Evolutionary conservation across 164 flowering plant genomes (phyloP).

Genomic region (Chloranthus sessilifolius): DNA sequence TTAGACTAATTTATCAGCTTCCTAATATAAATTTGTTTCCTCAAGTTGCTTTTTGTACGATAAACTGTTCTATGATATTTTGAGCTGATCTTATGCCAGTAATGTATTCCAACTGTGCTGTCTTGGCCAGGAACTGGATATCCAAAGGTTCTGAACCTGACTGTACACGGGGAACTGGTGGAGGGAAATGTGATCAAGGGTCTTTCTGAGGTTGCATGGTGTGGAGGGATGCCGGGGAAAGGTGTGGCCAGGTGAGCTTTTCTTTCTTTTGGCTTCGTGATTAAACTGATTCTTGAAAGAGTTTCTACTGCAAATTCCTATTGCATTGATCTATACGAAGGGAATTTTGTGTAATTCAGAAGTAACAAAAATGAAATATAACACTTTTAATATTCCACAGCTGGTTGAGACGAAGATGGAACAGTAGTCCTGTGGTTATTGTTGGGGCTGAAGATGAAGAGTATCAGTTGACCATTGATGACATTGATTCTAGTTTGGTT

Average conservation of each 20-base stretch:
- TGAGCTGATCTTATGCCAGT: too few relatives aligned
- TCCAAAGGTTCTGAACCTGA: constrained; percentile 89
- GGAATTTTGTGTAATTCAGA: too few relatives aligned
- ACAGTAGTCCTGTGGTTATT: constrained; percentile 85
- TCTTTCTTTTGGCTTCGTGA: not conserved
- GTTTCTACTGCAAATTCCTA: too few relatives aligned
- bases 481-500: constrained; percentile 89
- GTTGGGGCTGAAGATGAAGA: constrained; percentile 93
- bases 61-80: too few relatives aligned
- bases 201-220: constrained; percentile 88
- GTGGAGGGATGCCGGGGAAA: constrained; percentile 97
- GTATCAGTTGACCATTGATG: constrained; percentile 70
- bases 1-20: too few relatives aligned
- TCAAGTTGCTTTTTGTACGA: too few relatives aligned
- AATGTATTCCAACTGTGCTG: not conserved
- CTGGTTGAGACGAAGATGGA: constrained; percentile 95
- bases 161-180: constrained; percentile 77
- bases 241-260: constrained; percentile 79
- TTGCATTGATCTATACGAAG: too few relatives aligned
- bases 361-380: too few relatives aligned
- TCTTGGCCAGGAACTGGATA: constrained; percentile 64
- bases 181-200: constrained; percentile 86
- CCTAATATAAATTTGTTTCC: too few relatives aligned
- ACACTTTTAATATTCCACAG: constrained; percentile 35
- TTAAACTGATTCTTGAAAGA: constrained; percentile 4